phyloP scores from a whole-genome alignment of 1,284 basidiomycete genomes.

The Rugosomyces carneus region DNA sequence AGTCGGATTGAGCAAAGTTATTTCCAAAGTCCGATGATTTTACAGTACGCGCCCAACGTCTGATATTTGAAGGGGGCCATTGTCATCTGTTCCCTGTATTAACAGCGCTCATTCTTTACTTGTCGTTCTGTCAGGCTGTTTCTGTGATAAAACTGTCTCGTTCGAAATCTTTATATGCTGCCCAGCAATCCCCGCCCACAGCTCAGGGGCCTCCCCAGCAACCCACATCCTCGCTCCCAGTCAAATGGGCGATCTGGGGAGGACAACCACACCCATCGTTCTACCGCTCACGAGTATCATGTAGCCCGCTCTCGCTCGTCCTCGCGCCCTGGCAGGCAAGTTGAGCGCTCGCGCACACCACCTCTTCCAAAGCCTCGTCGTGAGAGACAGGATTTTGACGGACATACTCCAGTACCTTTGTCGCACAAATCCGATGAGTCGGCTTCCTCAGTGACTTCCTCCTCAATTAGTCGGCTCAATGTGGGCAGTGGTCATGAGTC shows the following conservation, averaged over 20 bases:
- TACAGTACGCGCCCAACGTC: not conserved
- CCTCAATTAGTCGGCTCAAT: slow-evolving; percentile 15
- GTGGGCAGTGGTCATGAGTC: slow-evolving; percentile 31
- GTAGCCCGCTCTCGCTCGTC: not conserved
- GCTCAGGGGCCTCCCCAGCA: slow-evolving; percentile 22
- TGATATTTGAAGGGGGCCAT: not conserved
- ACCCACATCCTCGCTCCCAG: slow-evolving; percentile 20
- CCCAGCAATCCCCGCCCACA: slow-evolving; percentile 9
- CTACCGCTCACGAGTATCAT: not conserved
- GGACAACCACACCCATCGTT: slow-evolving; percentile 6
- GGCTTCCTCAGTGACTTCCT: slow-evolving; percentile 29
- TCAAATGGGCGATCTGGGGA: slow-evolving; percentile 11
- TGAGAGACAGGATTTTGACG: not conserved
- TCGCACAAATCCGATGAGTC: slow-evolving; percentile 19
- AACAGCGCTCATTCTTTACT: not conserved
- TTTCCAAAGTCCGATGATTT: not conserved
- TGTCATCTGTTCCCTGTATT: slow-evolving; percentile 1
- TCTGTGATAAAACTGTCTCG: slow-evolving; percentile 5
- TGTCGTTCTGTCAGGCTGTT: slow-evolving; percentile 9
- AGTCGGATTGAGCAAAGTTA: too few relatives aligned
- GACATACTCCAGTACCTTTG: not conserved
- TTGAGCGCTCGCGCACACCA: not conserved
- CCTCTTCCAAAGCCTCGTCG: slow-evolving; percentile 2
- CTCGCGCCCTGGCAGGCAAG: slow-evolving; percentile 3
- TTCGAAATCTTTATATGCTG: slow-evolving; percentile 10